Evolutionary conservation across 2,329 filamentous ascomycete species (phyloP).

Genomic region (Fusarium sp.): DNA sequence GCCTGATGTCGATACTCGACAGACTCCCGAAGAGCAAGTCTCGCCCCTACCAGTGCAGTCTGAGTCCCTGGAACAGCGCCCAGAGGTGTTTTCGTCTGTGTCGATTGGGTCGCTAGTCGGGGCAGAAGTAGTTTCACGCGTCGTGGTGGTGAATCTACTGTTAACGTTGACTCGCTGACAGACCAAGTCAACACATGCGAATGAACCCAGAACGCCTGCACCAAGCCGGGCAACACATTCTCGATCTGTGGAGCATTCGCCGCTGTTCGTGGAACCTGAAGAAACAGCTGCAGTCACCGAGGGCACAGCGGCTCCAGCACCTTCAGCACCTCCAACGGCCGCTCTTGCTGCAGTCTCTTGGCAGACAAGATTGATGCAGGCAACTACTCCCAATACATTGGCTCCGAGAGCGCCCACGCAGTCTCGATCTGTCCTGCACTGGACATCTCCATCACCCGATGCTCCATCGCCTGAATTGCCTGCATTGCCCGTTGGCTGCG

Average conservation of each 20-base stretch:
- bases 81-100: background rate
- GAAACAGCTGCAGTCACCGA: background rate
- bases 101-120: background rate
- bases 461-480: background rate
- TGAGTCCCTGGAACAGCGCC: background rate
- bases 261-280: background rate
- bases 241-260: slow-evolving; percentile 7
- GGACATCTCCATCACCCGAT: background rate
- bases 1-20: background rate
- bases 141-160: slow-evolving; percentile 14
- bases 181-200: slow-evolving; percentile 7
- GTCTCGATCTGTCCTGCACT: slow-evolving; percentile 12
- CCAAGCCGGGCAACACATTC: slow-evolving; percentile 7
- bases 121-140: background rate
- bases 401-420: slow-evolving; percentile 3
- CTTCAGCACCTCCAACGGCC: background rate
- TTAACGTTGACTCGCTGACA: slow-evolving; percentile 12
- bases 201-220: slow-evolving; percentile 3
- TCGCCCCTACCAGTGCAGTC: slow-evolving; percentile 13
- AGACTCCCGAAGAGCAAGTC: slow-evolving; percentile 11
- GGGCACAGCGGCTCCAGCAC: background rate
- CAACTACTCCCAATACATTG: background rate
- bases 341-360: background rate
- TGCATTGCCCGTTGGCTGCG: background rate
- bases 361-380: slow-evolving; percentile 8